Evolutionary conservation across 176 grass and related monocot species (phyloP).

Genomic region (Aegilops longissima): DNA sequence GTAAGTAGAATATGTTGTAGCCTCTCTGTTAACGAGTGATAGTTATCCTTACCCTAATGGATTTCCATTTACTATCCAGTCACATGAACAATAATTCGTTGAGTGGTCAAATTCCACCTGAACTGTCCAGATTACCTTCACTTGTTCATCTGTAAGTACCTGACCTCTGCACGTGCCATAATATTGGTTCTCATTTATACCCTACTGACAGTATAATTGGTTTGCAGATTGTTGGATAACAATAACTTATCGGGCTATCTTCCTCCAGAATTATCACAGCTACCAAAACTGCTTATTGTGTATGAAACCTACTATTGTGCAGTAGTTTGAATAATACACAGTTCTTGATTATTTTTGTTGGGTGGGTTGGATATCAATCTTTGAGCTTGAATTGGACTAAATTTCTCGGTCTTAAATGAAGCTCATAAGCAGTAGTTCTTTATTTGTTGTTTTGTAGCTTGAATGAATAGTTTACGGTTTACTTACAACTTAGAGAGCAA

Average conservation of each 20-base stretch:
- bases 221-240: conserved; percentile 80
- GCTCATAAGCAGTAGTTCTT: background rate
- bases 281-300: conserved; percentile 63
- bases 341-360: conserved; percentile 3
- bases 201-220: conserved; percentile 19
- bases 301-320: conserved; percentile 39
- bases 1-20: conserved; percentile 57
- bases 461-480: background rate
- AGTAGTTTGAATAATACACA: conserved; percentile 17
- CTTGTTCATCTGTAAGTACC: conserved; percentile 92
- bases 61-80: conserved; percentile 44
- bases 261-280: conserved; percentile 52
- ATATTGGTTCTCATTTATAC: conserved; percentile 31
- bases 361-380: background rate
- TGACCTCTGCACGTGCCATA: conserved; percentile 1
- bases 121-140: conserved; percentile 74
- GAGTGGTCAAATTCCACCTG: conserved; percentile 91
- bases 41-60: conserved; percentile 26
- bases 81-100: conserved; percentile 99
- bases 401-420: background rate
- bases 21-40: conserved; percentile 19
- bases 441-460: conserved; percentile 25
- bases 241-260: conserved; percentile 69
- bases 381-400: background rate
- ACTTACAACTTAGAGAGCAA: background rate